Conservation (phyloP, 768 basidiomycete genomes). For the Tremella fuciformis region DNA sequence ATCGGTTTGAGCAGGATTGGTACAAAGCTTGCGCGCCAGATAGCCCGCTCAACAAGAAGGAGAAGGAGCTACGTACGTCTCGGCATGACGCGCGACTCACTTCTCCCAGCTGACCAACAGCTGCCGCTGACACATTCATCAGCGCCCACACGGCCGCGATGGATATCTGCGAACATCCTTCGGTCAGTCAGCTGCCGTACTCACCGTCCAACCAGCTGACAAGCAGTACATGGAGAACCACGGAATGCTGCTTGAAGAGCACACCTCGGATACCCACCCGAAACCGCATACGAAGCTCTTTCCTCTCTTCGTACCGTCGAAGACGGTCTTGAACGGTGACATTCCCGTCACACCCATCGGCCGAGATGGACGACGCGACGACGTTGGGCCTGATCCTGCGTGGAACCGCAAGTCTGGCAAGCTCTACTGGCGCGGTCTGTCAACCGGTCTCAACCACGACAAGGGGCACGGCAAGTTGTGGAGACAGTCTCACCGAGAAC, state of each 20-base stretch:
- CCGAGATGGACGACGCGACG: constrained; percentile 46
- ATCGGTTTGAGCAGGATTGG: constrained; percentile 46
- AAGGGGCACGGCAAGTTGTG: constrained; percentile 42
- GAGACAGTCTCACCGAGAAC: constrained; percentile 49
- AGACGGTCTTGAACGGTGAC: constrained; percentile 49
- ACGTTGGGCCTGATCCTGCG: constrained; percentile 49
- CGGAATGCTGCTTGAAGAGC: constrained; percentile 48
- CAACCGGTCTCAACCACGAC: constrained; percentile 50
- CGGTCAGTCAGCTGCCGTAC: constrained; percentile 22
- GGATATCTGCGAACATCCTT: constrained; percentile 52
- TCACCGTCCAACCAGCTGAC: neutral
- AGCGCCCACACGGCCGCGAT: constrained; percentile 45
- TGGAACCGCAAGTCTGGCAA: constrained; percentile 51
- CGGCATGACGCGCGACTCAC: neutral
- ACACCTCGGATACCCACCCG: constrained; percentile 46
- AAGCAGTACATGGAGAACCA: constrained; percentile 48
- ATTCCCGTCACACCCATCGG: constrained; percentile 53
- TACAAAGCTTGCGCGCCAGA: constrained; percentile 46
- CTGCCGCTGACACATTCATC: constrained; percentile 50
- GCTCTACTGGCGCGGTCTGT: constrained; percentile 53
- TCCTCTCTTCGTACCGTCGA: constrained; percentile 51
- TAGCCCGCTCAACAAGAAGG: constrained; percentile 42
- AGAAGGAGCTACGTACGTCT: constrained; percentile 37
- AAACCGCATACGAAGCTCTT: constrained; percentile 51
- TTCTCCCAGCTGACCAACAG: constrained; percentile 13